Conservation (phyloP, 208 protist genomes). For the Trichomonas gallinae region DNA sequence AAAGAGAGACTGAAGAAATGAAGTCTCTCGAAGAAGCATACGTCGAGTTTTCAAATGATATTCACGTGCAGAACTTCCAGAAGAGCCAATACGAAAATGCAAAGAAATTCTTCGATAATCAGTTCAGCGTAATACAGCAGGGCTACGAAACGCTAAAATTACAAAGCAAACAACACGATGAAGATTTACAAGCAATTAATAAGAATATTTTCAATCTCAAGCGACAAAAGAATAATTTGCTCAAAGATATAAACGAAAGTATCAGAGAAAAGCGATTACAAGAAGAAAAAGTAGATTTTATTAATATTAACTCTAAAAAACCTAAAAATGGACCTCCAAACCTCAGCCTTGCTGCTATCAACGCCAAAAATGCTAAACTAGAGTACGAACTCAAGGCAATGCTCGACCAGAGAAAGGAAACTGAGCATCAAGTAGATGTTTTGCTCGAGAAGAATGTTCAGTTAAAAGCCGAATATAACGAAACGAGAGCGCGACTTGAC, state of each 20-base stretch:
- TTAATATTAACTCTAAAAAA: background rate
- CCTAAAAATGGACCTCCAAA: background rate
- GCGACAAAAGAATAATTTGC: background rate
- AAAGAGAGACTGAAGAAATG: background rate
- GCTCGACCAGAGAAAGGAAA: background rate
- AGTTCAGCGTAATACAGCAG: background rate
- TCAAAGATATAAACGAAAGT: background rate
- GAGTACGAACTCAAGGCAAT: background rate
- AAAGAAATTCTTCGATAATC: background rate
- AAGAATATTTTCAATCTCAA: background rate
- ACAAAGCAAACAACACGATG: background rate
- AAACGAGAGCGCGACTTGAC: background rate
- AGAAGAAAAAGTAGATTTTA: background rate
- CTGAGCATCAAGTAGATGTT: slow-evolving; percentile 2
- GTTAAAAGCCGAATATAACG: background rate
- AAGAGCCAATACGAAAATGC: background rate
- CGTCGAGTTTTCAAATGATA: background rate
- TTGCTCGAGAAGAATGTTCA: slow-evolving; percentile 6
- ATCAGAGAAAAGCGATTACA: background rate
- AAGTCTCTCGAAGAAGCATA: background rate
- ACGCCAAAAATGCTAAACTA: background rate
- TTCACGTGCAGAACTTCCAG: background rate
- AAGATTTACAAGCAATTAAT: background rate
- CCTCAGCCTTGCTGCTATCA: background rate
- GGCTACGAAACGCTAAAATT: background rate